Base-by-base conservation (phyloP, 1,139 yeast genomes). In the Pneumocystis jirovecii region DNA sequence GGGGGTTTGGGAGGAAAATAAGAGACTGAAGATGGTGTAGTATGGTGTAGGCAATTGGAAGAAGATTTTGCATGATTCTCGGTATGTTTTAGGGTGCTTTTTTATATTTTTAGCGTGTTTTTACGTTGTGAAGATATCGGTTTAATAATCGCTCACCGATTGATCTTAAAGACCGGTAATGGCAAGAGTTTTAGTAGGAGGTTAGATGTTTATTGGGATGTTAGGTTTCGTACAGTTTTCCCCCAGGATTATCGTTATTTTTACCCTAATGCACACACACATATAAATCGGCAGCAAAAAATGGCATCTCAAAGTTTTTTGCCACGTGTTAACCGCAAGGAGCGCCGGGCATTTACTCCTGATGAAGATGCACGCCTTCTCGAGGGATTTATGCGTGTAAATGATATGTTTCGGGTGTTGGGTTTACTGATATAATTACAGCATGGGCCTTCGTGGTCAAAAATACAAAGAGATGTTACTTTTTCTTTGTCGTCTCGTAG, bases 371-470 rank as follows among this genome's bases (percentile, higher is more conserved):
- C 81, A 50, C 78, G 81, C 60, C 77, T 93, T 62, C 75, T 88
- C 40, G 78, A 80, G 66, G 95, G 96, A 1, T 89, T 83, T 74
- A 77, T 82, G 65, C 81, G 64, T 65, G 68, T 66, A 59, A 34
- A n/a, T 35, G 29, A n/a, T 10, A 17, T 29, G 21, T 10, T 62
- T n/a, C 12, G 17, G 19, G 5, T 57, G 8, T n/a, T 21, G 39
- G 40, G 7, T 29, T 1, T 5, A 17, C n/a, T 64, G 15, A 34
- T 60, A 17, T 31, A n/a, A n/a, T 37, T 31, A 29, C 35, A 80
- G 70, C 84, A 83, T 73, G 97, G 97, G 0, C 82, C 96, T 0
- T 83, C 87, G 44, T 93, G 98, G 98, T 87, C 89, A 68, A 86
- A 86, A 73, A 93, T 93, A 50, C 80, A 78, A 69, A 74, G 78